Base-by-base conservation (phyloP, 2,329 filamentous ascomycete genomes). In the Fusarium coicis region DNA sequence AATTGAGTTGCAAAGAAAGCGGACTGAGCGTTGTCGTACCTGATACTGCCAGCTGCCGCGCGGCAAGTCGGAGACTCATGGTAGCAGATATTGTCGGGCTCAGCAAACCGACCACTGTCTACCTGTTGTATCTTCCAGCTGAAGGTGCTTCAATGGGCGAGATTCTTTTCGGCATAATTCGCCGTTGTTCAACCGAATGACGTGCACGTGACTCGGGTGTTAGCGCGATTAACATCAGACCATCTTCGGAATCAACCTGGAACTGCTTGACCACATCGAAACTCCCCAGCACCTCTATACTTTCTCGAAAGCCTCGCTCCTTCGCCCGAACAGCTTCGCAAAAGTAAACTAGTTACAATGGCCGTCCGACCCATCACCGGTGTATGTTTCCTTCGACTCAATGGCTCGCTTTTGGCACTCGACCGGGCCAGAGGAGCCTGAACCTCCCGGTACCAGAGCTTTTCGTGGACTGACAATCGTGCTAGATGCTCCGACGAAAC, bases 21-120 rank as follows among this genome's bases (percentile, higher is more conserved):
- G n/a, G 39, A 30, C 30, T 37, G 49, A 52, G 53, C 44, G 56
- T 62, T 21, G 11, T 26, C 86, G 64, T 86, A 93, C 92, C 89
- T 80, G 87, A 85, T 78, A 85, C 84, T 63, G 87, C 85, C 76
- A 92, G 83, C 84, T 88, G 88, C 84, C 89, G 84, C 77, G 90
- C 85, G 75, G 91, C 90, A 79, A 90, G 83, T 81, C 88, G 87
- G 77, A 92, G 82, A 83, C 86, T 93, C 92, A 94, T 94, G 79
- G 74, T 78, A 53, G 72, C 70, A 73, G 67, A 66, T 72, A 46
- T 64, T 62, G 53, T 74, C 54, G 57, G 56, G 57, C 40, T 70
- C 66, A 71, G 69, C 66, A 73, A 72, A 70, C 65, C 70, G 72
- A 72, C 68, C 72, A 66, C 61, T 74, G 62, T 73, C 72, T 68